These are phyloP conservation scores for Phaeotremella skinneri DNA, from an alignment of 768 basidiomycete species.

Conservation along the genomic window DNA sequence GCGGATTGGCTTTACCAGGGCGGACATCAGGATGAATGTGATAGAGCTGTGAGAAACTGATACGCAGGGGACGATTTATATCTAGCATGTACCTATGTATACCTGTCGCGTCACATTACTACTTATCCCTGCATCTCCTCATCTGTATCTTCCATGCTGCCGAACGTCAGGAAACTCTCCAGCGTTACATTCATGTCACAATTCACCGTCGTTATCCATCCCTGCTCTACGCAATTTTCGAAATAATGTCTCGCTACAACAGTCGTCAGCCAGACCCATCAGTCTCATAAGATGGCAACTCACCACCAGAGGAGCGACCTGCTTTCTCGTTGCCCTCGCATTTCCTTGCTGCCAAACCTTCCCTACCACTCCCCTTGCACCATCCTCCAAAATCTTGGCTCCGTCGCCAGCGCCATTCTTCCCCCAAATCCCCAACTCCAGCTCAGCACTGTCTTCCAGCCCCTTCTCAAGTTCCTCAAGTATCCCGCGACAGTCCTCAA, in stretches of 20 bases:
- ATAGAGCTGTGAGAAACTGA: constrained; percentile 5
- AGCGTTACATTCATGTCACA: not conserved
- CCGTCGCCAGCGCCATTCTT: constrained; percentile 31
- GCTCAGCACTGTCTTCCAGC: constrained; percentile 58
- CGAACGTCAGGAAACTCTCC: too few relatives aligned
- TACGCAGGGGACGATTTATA: not conserved
- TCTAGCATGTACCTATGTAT: constrained; percentile 9
- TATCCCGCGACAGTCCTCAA: constrained; percentile 49
- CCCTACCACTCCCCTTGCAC: constrained; percentile 26
- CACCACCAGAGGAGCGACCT: constrained; percentile 52
- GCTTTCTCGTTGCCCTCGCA: constrained; percentile 52
- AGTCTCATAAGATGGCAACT: constrained; percentile 16
- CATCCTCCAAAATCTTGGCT: constrained; percentile 21
- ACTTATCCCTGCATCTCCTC: not conserved
- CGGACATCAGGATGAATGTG: constrained; percentile 42
- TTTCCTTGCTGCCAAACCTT: constrained; percentile 54
- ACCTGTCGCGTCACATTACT: too few relatives aligned
- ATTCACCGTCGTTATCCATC: too few relatives aligned
- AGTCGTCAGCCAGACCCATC: constrained; percentile 3
- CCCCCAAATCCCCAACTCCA: constrained; percentile 57
- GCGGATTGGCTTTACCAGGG: constrained; percentile 41
- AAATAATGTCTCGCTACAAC: constrained; percentile 33
- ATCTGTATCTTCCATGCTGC: too few relatives aligned
- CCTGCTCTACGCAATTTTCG: constrained; percentile 23
- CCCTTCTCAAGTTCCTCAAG: constrained; percentile 60